phyloP scores from a whole-genome alignment of 352 stramenopile species.

The Saprolegnia parasitica region DNA sequence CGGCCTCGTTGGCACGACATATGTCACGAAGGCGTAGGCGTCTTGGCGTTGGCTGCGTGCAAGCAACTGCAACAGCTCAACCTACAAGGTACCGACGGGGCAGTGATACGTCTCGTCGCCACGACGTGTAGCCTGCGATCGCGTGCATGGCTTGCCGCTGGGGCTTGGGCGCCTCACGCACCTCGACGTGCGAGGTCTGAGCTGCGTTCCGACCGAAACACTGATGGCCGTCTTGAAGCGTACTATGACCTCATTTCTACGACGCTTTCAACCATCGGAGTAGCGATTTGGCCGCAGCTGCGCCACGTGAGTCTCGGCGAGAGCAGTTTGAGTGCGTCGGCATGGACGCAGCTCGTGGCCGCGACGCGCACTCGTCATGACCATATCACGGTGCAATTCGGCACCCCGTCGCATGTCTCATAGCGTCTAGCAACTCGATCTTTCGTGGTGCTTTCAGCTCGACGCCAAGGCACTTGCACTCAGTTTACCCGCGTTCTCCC shows the following conservation, averaged over 20 bases:
- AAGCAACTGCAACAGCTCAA: neutral
- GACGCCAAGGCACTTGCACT: neutral
- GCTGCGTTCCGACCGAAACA: neutral
- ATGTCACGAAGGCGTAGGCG: neutral
- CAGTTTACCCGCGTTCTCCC: neutral
- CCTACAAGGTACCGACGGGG: neutral
- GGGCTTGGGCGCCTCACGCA: neutral
- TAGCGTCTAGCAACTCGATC: neutral
- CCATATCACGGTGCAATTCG: neutral
- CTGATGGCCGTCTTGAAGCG: neutral
- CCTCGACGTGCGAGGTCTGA: constrained; percentile 9
- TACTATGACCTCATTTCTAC: neutral
- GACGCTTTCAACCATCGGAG: neutral
- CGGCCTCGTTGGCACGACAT: neutral
- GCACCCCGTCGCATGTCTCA: neutral
- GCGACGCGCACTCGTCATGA: neutral
- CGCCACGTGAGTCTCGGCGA: constrained; percentile 3
- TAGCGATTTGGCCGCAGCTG: constrained; percentile 12
- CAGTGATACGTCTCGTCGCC: no score
- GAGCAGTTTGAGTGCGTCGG: neutral
- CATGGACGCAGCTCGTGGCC: neutral
- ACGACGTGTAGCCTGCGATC: neutral
- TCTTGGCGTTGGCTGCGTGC: neutral
- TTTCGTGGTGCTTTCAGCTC: constrained; percentile 24
- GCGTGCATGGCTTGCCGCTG: neutral